A percentile compares a stretch with the other conserved stretches of the same genome.
Evolutionary conservation across 2,329 filamentous ascomycete species (phyloP).

Genomic region (Fusarium sp.): DNA sequence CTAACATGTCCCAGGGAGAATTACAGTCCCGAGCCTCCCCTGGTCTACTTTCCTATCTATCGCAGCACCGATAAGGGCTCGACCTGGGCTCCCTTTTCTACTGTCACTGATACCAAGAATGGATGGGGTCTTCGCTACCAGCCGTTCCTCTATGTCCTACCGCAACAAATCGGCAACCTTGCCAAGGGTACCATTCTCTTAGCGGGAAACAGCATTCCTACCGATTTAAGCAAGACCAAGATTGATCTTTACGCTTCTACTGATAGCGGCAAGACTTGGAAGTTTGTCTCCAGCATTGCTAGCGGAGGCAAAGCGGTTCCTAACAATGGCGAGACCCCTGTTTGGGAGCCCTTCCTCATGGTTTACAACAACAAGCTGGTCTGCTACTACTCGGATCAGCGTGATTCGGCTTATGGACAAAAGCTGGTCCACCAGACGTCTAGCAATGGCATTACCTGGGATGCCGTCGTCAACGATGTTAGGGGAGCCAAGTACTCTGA

Average conservation of each 20-base stretch:
- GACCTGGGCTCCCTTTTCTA: slow-evolving; percentile 74
- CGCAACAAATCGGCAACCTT: slow-evolving; percentile 69
- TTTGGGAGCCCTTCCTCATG: slow-evolving; percentile 38
- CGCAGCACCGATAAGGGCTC: slow-evolving; percentile 65
- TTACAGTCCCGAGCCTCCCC: slow-evolving; percentile 67
- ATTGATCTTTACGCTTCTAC: slow-evolving; percentile 35
- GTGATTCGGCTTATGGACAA: slow-evolving; percentile 19
- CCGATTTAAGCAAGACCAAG: slow-evolving; percentile 16
- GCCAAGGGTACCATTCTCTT: slow-evolving; percentile 54
- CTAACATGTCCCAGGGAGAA: slow-evolving; percentile 62
- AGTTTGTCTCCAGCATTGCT: slow-evolving; percentile 30
- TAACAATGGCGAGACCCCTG: slow-evolving; percentile 15
- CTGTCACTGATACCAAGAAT: slow-evolving; percentile 74
- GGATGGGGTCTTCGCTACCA: slow-evolving; percentile 79
- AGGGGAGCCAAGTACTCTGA: slow-evolving; percentile 55
- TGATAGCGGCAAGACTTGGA: slow-evolving; percentile 19
- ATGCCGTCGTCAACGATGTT: slow-evolving; percentile 71
- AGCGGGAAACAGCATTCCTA: slow-evolving; percentile 15
- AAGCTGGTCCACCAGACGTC: slow-evolving; percentile 73
- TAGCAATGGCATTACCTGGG: slow-evolving; percentile 74
- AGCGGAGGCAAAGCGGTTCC: slow-evolving; percentile 20
- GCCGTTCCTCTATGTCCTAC: slow-evolving; percentile 76
- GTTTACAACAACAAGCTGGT: slow-evolving; percentile 18
- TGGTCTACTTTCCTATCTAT: slow-evolving; percentile 68
- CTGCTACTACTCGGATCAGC: slow-evolving; percentile 34